A percentile compares a stretch with the other conserved stretches of the same genome.
phyloP scores from a whole-genome alignment of 2,329 filamentous ascomycete genomes.

The Cytospora schulzeri region DNA sequence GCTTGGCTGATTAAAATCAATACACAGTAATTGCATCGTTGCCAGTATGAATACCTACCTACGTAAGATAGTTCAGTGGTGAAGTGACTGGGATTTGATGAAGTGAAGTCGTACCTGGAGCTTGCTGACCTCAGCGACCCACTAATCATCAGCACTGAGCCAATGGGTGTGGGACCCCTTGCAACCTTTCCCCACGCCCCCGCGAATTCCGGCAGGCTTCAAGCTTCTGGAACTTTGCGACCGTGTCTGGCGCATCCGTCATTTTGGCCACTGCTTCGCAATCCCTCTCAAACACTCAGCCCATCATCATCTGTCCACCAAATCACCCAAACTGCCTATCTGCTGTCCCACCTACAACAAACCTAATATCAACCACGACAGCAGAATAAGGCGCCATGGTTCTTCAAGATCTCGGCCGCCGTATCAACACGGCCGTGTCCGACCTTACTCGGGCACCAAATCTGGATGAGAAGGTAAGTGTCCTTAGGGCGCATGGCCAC shows the following conservation, averaged over 20 bases:
- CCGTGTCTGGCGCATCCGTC: slow-evolving; percentile 1
- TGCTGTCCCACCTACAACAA: slow-evolving; percentile 19
- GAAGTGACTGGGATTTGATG: neutral
- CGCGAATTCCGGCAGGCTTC: neutral
- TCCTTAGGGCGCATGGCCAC: neutral
- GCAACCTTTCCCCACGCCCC: neutral
- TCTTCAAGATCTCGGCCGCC: slow-evolving; percentile 96
- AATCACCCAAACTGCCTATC: neutral
- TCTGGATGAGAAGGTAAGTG: slow-evolving; percentile 85
- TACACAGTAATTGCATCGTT: no score
- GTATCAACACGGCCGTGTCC: slow-evolving; percentile 94
- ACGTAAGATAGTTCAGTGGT: no score
- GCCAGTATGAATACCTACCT: no score
- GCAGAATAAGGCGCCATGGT: slow-evolving; percentile 66
- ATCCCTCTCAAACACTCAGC: neutral
- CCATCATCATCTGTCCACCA: neutral
- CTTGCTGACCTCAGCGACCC: neutral
- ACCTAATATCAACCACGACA: slow-evolving; percentile 1
- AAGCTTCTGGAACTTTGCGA: slow-evolving; percentile 2
- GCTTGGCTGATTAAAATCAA: no score
- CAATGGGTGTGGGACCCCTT: neutral
- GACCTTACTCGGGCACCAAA: slow-evolving; percentile 91
- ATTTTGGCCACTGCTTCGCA: slow-evolving; percentile 2
- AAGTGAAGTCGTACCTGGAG: no score
- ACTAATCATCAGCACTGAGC: neutral